Evolutionary conservation across 2,329 filamentous ascomycete genomes (phyloP).

Genomic region (Podosphaera xanthii): DNA sequence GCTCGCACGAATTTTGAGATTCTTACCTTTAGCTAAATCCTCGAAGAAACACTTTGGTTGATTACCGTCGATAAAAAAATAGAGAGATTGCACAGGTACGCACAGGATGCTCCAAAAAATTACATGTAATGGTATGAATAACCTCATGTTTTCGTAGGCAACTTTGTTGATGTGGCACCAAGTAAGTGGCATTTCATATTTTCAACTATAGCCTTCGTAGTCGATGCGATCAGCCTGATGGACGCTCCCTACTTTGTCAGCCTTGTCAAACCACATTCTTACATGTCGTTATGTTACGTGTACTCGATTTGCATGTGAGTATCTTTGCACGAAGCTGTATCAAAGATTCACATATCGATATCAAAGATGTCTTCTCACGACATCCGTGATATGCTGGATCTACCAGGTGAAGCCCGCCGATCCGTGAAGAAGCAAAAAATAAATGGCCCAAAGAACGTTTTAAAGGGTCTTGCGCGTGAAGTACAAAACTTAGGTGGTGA

Average conservation of each 20-base stretch:
- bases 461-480: slow-evolving; percentile 42
- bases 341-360: background rate
- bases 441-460: slow-evolving; percentile 31
- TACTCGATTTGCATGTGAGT: no score
- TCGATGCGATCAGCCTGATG: no score
- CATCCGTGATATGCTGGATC: slow-evolving; percentile 70
- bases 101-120: slow-evolving; percentile 36
- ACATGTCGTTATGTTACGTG: no score
- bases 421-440: slow-evolving; percentile 56
- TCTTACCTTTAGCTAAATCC: slow-evolving; percentile 70
- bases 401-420: slow-evolving; percentile 39
- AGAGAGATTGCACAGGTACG: slow-evolving; percentile 54
- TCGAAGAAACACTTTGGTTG: slow-evolving; percentile 92
- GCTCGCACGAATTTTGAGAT: background rate
- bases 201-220: background rate
- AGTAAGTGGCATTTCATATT: background rate
- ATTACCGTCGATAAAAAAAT: slow-evolving; percentile 83
- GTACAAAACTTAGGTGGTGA: slow-evolving; percentile 42
- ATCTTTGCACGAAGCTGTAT: no score
- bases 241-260: no score
- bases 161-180: background rate
- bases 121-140: slow-evolving; percentile 31
- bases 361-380: slow-evolving; percentile 50
- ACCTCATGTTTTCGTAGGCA: slow-evolving; percentile 25
- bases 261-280: background rate